Base-by-base conservation (phyloP, 2,329 filamentous ascomycete species). In the Diaporthe sp. region DNA sequence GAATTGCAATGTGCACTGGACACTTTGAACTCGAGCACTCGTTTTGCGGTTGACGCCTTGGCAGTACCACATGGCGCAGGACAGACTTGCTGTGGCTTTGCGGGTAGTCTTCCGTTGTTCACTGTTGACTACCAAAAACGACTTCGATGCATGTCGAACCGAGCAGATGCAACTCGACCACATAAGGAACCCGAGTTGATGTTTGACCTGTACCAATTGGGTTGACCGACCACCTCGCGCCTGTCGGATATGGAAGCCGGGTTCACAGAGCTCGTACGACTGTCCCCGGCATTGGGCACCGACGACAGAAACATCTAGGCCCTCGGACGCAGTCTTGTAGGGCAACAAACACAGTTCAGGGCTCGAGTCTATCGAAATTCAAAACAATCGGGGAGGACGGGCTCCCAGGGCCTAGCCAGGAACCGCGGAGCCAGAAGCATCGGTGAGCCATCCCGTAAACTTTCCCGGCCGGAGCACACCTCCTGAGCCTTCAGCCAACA, bases 331-430 rank as follows among this genome's bases (percentile, higher is more conserved):
- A 22, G 30, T 13, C 30, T 27, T 51, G 30, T 6, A 66, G 42
- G 35, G 30, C 61, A 66, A 37, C 44, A 66, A 51, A 37, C 61
- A 66, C 30, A 66, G 30, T 50, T 19, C 22, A 66, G 61, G 61
- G 44, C 61, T 66, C 30, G 44, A 68, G 63, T 39, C 63, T 68
- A 68, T 68, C 44, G 63, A 53, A 53, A 68, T 44, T 51, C 27
- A 37, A 61, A 61, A 9, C 44, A 2, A 25, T 25, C 63, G 47
- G 44, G 63, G 63, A 68, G 6, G 63, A 22, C 32, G 63, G 44
- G 12, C 30, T 51, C 9, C 63, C 47, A 53, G 15, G 22, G 51
- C 44, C 32, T 27, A 39, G 15, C 44, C 47, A 68, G 63, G 63
- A 39, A 39, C 63, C 47, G 44, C 32, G 32, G 32, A 39, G 32